Percentiles rank a stretch among this genome's conserved stretches.
Evolutionary conservation across 2,329 filamentous ascomycete genomes (phyloP).

Genomic region (Verticillium albo-atrum): DNA sequence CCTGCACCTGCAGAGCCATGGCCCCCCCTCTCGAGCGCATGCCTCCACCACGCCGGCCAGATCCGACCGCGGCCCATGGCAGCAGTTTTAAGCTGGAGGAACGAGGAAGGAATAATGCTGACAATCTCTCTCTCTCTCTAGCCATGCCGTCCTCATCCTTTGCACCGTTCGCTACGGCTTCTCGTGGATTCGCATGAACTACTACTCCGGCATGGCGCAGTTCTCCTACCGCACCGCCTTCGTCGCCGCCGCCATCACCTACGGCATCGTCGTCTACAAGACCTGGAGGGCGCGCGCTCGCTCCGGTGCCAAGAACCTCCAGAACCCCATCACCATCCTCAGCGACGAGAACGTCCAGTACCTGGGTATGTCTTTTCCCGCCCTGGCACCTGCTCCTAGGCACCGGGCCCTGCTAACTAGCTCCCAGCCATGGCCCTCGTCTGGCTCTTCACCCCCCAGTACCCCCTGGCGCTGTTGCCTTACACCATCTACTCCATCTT

Average conservation of each 20-base stretch:
- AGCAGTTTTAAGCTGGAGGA: background rate
- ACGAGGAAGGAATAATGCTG: background rate
- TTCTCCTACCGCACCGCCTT: constrained; percentile 91
- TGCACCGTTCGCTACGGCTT: constrained; percentile 77
- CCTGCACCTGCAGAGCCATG: background rate
- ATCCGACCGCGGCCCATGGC: background rate
- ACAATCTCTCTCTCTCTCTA: constrained; percentile 27
- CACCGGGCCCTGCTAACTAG: background rate
- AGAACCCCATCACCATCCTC: constrained; percentile 60
- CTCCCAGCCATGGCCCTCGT: constrained; percentile 82
- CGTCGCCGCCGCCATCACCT: constrained; percentile 82
- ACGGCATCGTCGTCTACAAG: constrained; percentile 99
- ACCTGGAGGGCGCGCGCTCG: constrained; percentile 82
- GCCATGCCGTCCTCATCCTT: constrained; percentile 82
- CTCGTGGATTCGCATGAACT: constrained; percentile 88
- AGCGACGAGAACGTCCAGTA: constrained; percentile 98
- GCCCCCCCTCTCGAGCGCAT: background rate
- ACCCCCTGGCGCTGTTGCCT: constrained; percentile 84
- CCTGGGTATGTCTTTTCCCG: constrained; percentile 64
- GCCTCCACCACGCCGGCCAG: background rate
- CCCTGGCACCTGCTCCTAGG: constrained; percentile 4
- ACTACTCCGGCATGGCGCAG: constrained; percentile 68
- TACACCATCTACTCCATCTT: constrained; percentile 98
- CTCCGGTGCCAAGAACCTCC: constrained; percentile 59
- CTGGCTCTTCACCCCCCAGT: constrained; percentile 90